Evolutionary conservation across 106 monocot genomes (phyloP).

Genomic region (Agapanthus africanus): DNA sequence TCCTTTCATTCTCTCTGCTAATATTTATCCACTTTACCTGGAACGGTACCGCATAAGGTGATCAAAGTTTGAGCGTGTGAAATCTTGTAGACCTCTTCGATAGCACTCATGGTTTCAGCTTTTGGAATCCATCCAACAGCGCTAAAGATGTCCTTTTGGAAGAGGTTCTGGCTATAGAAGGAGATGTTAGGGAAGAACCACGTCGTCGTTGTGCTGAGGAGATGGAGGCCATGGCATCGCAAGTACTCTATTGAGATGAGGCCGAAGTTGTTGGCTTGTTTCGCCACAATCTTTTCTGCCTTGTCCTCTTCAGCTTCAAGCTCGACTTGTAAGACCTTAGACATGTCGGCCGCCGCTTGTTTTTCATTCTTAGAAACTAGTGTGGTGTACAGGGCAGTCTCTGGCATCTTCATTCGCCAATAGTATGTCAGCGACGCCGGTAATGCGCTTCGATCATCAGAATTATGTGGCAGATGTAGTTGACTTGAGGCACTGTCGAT

Average conservation of each 20-base stretch:
- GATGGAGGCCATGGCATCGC: slow-evolving; percentile 14
- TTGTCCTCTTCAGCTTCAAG: slow-evolving; percentile 17
- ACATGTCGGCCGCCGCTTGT: slow-evolving; percentile 60
- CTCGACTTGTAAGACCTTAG: slow-evolving; percentile 43
- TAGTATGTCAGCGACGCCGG: slow-evolving; percentile 41
- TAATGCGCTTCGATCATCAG: slow-evolving; percentile 35
- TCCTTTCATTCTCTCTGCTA: too few relatives aligned
- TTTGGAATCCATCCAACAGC: too few relatives aligned
- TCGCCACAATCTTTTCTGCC: not conserved
- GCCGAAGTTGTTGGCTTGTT: not conserved
- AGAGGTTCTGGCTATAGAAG: slow-evolving; percentile 25
- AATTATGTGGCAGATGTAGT: slow-evolving; percentile 34
- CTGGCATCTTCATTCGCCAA: slow-evolving; percentile 56
- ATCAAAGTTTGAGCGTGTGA: slow-evolving; percentile 13
- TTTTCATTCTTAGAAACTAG: slow-evolving; percentile 50
- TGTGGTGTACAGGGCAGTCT: slow-evolving; percentile 48
- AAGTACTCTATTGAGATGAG: slow-evolving; percentile 7
- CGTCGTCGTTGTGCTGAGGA: slow-evolving; percentile 3
- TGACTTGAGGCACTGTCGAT: slow-evolving; percentile 39
- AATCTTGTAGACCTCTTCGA: too few relatives aligned
- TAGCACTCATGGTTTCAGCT: slow-evolving; percentile 8
- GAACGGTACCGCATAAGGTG: slow-evolving; percentile 15
- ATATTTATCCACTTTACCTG: too few relatives aligned
- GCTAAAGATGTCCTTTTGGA: slow-evolving; percentile 25
- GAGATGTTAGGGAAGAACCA: slow-evolving; percentile 22